Evolutionary conservation across 192 early-diverging fungal species (phyloP), one percentile per base, ranked within the genome.

Genomic region (Coemansia sp.): DNA sequence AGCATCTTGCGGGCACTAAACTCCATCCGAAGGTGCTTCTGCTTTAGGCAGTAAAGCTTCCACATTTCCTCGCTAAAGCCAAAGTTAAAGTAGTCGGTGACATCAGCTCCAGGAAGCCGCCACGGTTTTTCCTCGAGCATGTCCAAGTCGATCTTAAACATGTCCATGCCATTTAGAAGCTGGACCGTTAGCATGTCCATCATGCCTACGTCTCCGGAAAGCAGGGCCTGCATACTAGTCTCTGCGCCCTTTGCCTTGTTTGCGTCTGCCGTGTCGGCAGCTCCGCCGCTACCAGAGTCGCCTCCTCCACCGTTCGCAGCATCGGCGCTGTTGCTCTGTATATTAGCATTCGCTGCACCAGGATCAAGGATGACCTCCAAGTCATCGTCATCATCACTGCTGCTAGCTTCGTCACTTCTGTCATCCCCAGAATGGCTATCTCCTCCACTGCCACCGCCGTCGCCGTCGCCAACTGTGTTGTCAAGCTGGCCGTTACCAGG

Each of bases 1-100:
- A 90, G 86, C 69, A 85, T 83, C 80, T 88, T 88, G 73, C 83
- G 80, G 65, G 79, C 83, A 83, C 55, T 78, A 38, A 80, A 80
- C 43, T 95, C 90, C 13, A 93, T 90, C 16, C 97, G 87, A 63
- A 96, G 68, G 72, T 89, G 87, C 78, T 92, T 94, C 85, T 99
- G 97, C 83, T 95, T 97, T n/a, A 87, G 82, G 71, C 92, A 94
- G 80, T 98, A 99, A 10, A 91, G 86, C 71, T 92, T 89, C 98
- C 98, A 99, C 27, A 92, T 92, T n/a, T 86, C 79, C 79, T 99
- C 97, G 78, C 93, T 97, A 74, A 99, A 98, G 2, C 98, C 98
- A 86, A 95, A 99, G 86, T 99, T 99, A 85, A 99, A 99, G 83
- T 97, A 99, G 76, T 99, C 98, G 2, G 97, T 97, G 40, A 98